Conservation (phyloP, 129 eudicot genomes). For the Mikania micrantha region DNA sequence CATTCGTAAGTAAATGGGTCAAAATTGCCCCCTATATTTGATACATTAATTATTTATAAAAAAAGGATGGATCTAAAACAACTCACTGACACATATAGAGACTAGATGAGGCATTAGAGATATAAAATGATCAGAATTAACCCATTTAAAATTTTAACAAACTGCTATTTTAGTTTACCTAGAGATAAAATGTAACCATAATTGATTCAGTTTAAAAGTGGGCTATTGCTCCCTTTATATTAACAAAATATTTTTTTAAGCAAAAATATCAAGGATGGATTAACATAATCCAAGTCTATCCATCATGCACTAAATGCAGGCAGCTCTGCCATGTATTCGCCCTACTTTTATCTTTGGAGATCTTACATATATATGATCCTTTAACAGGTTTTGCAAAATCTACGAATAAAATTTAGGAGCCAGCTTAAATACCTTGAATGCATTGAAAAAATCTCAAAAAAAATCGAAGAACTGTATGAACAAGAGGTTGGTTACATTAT, state of each 20-base stretch:
- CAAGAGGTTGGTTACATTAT: conserved; percentile 60
- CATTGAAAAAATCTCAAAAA: conserved; percentile 49
- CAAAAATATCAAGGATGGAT: neutral
- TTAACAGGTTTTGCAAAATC: conserved; percentile 71
- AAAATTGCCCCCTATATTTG: neutral
- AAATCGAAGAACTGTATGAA: conserved; percentile 55
- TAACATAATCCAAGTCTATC: neutral
- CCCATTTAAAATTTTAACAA: no score
- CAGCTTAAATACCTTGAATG: conserved; percentile 38
- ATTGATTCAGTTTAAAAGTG: neutral
- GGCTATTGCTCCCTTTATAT: neutral
- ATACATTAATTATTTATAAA: neutral
- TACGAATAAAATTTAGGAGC: conserved; percentile 52
- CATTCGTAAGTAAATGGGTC: neutral
- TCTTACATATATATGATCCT: conserved; percentile 23
- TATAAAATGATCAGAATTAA: neutral
- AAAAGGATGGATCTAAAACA: neutral
- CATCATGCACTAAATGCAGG: neutral
- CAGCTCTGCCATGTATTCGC: neutral
- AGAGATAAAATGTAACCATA: neutral
- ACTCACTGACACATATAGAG: neutral
- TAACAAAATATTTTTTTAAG: neutral
- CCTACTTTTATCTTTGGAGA: neutral
- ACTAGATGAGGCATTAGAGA: neutral
- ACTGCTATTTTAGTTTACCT: neutral